Evolutionary conservation across 257 asterid genomes (phyloP).

Genomic region (Anisodus acutangulus): DNA sequence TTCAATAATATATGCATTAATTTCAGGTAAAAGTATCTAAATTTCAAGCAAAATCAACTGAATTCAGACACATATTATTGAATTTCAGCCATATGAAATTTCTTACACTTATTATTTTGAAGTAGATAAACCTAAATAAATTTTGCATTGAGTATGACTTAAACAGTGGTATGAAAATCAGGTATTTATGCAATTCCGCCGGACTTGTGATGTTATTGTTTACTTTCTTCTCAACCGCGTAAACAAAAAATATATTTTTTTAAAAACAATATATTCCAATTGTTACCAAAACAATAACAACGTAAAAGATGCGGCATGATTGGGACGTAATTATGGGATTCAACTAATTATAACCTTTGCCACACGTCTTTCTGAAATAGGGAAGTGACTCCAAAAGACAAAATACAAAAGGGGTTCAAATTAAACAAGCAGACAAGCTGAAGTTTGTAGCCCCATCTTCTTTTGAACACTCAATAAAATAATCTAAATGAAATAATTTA

Average conservation of each 20-base stretch:
- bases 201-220: not conserved
- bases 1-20: not conserved
- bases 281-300: not conserved
- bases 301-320: constrained; percentile 16
- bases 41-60: too few species aligned
- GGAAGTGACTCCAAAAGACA: not conserved
- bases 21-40: not conserved
- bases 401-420: not conserved
- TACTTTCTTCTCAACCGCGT: not conserved
- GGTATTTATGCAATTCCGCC: not conserved
- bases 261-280: not conserved
- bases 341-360: constrained; percentile 12
- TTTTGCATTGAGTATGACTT: not conserved
- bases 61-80: too few species aligned
- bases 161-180: not conserved
- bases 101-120: not conserved
- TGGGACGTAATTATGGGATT: constrained; percentile 13
- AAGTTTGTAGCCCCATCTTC: constrained; percentile 1
- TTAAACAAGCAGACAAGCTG: not conserved
- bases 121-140: not conserved
- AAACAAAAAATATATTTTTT: not conserved
- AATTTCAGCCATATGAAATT: too few species aligned
- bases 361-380: constrained; percentile 7
- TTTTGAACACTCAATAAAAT: not conserved
- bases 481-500: not conserved